Evolutionary conservation across 2,329 filamentous ascomycete genomes (phyloP), one percentile per base, ranked within the genome.

Genomic region (Penicillium sp.): DNA sequence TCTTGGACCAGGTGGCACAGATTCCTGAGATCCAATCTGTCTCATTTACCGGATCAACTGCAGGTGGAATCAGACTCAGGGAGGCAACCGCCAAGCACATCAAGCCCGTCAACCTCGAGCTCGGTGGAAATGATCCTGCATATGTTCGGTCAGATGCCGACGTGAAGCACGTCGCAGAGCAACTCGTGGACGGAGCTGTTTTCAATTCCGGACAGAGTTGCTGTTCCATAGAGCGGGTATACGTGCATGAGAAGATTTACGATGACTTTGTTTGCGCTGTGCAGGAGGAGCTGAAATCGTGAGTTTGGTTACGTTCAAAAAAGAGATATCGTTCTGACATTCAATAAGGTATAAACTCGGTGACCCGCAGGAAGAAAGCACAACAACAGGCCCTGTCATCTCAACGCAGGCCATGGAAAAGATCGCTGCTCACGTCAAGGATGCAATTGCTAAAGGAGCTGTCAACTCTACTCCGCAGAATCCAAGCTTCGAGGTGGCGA

Each of bases 201-300:
- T 96, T 96, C 80, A 96, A 96, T 78, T 96, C 91, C 35, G 92
- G 92, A 15, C 92, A 97, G 78, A 95, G 90, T 69, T 97, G 92
- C 79, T 96, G 92, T 75, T 89, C 90, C 34, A 80, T 96, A 46
- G 92, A 97, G 77, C 82, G 92, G 25, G 84, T 96, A 10, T 96
- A 96, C 63, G 91, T 96, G 4, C 86, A 92, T 63, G 88, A 89
- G 64, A 86, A 83, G 63, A 84, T 96, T 37, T 86, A 96, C 69
- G 90, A 96, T 66, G 78, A 83, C n/a, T 96, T 97, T 66, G 82
- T 96, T 42, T 79, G 83, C 49, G 89, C 87, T 2, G 80, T 91
- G 18, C 88, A 93, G 71, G 85, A 86, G 56, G 90, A 96, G 23
- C 81, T 96, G 6, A 81, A 81, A 80, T 94, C 59, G 67, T 69